Conservation (phyloP, 1,284 basidiomycete genomes). For the Cryptococcus floricola region DNA sequence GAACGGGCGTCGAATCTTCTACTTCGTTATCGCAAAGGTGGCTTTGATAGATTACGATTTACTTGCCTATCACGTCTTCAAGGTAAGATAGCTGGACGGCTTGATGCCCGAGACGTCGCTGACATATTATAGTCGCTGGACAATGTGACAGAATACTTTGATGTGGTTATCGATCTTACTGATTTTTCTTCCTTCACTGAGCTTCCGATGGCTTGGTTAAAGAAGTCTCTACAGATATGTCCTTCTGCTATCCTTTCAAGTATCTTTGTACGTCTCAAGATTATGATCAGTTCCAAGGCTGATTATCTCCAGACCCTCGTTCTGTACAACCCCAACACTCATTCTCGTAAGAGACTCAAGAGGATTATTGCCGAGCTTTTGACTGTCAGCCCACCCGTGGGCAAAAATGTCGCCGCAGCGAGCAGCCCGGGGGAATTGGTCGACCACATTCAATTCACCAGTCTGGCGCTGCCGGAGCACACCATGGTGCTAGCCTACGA, state of each 20-base stretch:
- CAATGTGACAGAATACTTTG: conserved; percentile 54
- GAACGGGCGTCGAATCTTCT: conserved; percentile 50
- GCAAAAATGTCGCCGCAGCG: conserved; percentile 57
- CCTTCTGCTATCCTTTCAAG: conserved; percentile 51
- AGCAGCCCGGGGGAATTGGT: conserved; percentile 57
- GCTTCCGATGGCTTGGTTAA: conserved; percentile 75
- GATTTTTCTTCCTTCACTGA: conserved; percentile 71
- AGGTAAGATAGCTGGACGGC: conserved; percentile 51
- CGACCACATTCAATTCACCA: conserved; percentile 67
- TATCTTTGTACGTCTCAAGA: conserved; percentile 21
- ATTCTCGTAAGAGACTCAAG: conserved; percentile 68
- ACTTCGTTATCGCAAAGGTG: conserved; percentile 61
- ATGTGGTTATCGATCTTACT: conserved; percentile 78
- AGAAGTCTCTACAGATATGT: conserved; percentile 71
- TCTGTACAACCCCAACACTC: conserved; percentile 73
- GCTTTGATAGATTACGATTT: conserved; percentile 81
- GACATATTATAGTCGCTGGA: conserved; percentile 27
- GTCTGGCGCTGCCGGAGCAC: conserved; percentile 35
- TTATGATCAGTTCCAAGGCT: conserved; percentile 44
- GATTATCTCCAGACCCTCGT: conserved; percentile 53
- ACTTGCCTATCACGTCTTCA: conserved; percentile 75
- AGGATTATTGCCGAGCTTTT: conserved; percentile 57
- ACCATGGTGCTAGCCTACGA: conserved; percentile 42
- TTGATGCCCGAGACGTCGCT: conserved; percentile 4
- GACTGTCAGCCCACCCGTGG: conserved; percentile 65